Conservation (phyloP, 1,284 basidiomycete genomes). For the Naganishia liquefaciens region DNA sequence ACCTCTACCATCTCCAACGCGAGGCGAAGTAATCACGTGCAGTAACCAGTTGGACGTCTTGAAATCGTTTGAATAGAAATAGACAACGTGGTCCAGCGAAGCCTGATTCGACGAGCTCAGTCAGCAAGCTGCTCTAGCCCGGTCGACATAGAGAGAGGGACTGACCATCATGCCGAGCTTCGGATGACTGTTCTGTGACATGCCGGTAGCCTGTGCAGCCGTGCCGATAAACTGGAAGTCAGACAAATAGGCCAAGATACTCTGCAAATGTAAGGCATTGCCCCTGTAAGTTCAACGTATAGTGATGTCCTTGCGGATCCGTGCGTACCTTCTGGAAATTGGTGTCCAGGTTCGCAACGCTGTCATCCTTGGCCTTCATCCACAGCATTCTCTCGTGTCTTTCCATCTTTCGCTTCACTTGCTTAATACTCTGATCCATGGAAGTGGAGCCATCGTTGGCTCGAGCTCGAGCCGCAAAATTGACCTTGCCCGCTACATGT, state of each 20-base stretch:
- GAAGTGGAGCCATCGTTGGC: not conserved
- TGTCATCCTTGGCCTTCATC: constrained; percentile 67
- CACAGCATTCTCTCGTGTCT: constrained; percentile 67
- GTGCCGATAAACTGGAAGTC: constrained; percentile 76
- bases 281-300: constrained; percentile 2
- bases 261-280: constrained; percentile 56
- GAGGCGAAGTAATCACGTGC: constrained; percentile 72
- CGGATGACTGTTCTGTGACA: constrained; percentile 56
- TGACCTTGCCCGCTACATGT: constrained; percentile 11
- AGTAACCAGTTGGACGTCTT: constrained; percentile 77
- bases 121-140: not conserved
- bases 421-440: constrained; percentile 15
- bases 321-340: constrained; percentile 73
- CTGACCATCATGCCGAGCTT: constrained; percentile 70
- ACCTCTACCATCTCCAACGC: constrained; percentile 70
- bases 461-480: constrained; percentile 21
- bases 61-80: constrained; percentile 74
- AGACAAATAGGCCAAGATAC: constrained; percentile 81
- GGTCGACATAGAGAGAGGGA: constrained; percentile 32
- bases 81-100: constrained; percentile 80
- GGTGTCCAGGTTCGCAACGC: constrained; percentile 61
- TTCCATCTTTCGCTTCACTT: constrained; percentile 33
- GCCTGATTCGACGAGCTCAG: constrained; percentile 57
- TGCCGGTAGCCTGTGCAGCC: constrained; percentile 65
- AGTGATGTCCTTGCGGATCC: too few relatives aligned